These are phyloP conservation scores for Ogataea paraovalis DNA, from an alignment of 805 yeast species.

Conservation along the genomic window DNA sequence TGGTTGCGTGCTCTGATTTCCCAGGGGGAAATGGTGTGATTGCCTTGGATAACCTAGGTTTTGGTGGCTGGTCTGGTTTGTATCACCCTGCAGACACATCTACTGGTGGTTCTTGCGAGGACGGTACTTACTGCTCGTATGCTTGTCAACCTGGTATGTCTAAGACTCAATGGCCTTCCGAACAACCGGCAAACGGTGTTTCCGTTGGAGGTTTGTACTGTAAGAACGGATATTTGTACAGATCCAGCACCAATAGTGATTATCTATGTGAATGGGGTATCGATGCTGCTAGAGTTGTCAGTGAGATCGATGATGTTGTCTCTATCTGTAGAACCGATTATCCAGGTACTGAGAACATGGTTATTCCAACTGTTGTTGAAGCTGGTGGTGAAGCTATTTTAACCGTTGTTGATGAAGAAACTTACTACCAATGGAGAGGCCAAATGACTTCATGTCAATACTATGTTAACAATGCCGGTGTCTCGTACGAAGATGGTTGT, in stretches of 20 bases:
- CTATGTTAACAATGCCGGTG: constrained; percentile 77
- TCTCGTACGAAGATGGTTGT: constrained; percentile 64
- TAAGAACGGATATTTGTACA: constrained; percentile 56
- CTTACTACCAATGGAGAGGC: constrained; percentile 62
- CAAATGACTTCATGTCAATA: constrained; percentile 65
- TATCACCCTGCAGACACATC: constrained; percentile 56
- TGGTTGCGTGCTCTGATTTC: constrained; percentile 59
- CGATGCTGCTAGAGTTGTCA: constrained; percentile 49
- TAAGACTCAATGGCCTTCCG: constrained; percentile 94
- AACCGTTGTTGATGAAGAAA: constrained; percentile 56
- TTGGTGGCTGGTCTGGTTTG: constrained; percentile 64
- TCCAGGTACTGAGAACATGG: constrained; percentile 82
- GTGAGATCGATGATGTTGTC: constrained; percentile 47
- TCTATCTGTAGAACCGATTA: constrained; percentile 76
- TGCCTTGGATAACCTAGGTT: constrained; percentile 63
- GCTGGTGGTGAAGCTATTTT: constrained; percentile 50
- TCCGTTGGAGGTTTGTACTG: constrained; percentile 77
- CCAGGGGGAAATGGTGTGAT: constrained; percentile 85
- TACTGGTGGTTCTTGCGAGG: constrained; percentile 56
- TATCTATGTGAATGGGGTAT: constrained; percentile 66
- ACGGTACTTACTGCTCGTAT: constrained; percentile 93
- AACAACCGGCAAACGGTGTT: constrained; percentile 84
- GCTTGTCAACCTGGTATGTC: constrained; percentile 99
- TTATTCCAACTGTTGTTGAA: constrained; percentile 60
- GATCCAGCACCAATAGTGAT: constrained; percentile 43